Conservation (phyloP, 192 early-diverging fungal genomes). For the Powellomyces hirtus region DNA sequence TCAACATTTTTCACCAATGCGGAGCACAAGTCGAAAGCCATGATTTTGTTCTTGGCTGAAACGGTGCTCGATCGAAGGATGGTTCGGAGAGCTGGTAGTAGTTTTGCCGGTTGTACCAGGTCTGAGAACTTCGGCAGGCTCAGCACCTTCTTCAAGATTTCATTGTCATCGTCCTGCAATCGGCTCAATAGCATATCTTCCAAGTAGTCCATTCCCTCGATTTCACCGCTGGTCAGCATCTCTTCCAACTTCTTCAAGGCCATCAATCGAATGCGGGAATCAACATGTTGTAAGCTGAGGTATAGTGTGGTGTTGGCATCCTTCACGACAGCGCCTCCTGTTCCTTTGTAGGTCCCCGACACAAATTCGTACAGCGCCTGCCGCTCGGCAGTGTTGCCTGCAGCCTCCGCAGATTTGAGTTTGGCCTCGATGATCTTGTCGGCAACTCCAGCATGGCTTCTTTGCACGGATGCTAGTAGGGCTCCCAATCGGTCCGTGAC, state of each 20-base stretch:
- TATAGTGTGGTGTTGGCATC: conserved; percentile 76
- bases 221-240: conserved; percentile 35
- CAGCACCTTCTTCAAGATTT: conserved; percentile 46
- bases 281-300: conserved; percentile 74
- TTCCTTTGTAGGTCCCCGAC: conserved; percentile 54
- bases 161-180: conserved; percentile 53
- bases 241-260: conserved; percentile 63
- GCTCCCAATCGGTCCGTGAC: background rate
- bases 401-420: background rate
- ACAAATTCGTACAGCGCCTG: conserved; percentile 55
- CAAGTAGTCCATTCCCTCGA: conserved; percentile 39
- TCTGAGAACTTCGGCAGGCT: conserved; percentile 18
- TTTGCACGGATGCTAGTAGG: background rate
- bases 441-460: conserved; percentile 5
- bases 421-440: conserved; percentile 15
- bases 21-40: conserved; percentile 14
- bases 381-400: background rate
- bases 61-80: background rate
- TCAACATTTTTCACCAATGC: background rate
- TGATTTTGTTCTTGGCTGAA: background rate
- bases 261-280: conserved; percentile 65
- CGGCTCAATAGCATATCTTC: conserved; percentile 48
- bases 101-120: background rate
- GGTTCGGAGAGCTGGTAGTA: conserved; percentile 1
- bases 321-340: conserved; percentile 59